Evolutionary conservation across 2,329 filamentous ascomycete genomes (phyloP).

Genomic region (Nemania sp.): DNA sequence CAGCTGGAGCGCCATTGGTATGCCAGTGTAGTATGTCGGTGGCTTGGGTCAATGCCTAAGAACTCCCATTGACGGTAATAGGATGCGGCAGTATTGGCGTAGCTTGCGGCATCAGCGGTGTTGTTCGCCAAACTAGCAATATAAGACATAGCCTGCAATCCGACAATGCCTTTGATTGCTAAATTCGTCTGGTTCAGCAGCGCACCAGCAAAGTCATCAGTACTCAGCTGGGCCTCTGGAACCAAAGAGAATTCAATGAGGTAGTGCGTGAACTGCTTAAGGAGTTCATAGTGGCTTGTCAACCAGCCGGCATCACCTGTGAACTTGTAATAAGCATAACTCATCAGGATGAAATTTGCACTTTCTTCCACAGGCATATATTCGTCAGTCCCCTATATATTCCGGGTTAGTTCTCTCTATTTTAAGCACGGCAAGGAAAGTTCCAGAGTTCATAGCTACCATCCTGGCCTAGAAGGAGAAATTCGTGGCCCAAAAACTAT

Average conservation of each 20-base stretch:
- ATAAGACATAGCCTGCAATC: constrained; percentile 79
- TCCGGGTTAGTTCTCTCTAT: no score
- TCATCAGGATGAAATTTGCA: constrained; percentile 81
- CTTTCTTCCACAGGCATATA: constrained; percentile 81
- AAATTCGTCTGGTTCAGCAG: constrained; percentile 79
- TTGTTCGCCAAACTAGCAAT: constrained; percentile 67
- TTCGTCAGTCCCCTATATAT: constrained; percentile 75
- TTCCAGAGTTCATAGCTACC: no score
- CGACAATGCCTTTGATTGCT: constrained; percentile 82
- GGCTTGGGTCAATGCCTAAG: constrained; percentile 42
- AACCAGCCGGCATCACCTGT: constrained; percentile 51
- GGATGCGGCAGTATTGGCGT: constrained; percentile 61
- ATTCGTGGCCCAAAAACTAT: no score
- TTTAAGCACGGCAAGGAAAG: no score
- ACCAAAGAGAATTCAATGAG: constrained; percentile 76
- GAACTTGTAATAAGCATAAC: constrained; percentile 54
- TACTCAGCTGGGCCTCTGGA: constrained; percentile 76
- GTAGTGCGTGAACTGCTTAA: constrained; percentile 78
- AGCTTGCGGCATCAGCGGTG: constrained; percentile 66
- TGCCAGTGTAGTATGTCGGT: constrained; percentile 46
- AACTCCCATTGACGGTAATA: constrained; percentile 47
- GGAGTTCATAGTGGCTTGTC: constrained; percentile 68
- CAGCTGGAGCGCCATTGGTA: constrained; percentile 49
- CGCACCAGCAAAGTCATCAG: constrained; percentile 80
- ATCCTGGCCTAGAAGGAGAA: no score